Evolutionary conservation across 495 filamentous ascomycete genomes (phyloP).

Genomic region (Lasiosphaeria hispida): DNA sequence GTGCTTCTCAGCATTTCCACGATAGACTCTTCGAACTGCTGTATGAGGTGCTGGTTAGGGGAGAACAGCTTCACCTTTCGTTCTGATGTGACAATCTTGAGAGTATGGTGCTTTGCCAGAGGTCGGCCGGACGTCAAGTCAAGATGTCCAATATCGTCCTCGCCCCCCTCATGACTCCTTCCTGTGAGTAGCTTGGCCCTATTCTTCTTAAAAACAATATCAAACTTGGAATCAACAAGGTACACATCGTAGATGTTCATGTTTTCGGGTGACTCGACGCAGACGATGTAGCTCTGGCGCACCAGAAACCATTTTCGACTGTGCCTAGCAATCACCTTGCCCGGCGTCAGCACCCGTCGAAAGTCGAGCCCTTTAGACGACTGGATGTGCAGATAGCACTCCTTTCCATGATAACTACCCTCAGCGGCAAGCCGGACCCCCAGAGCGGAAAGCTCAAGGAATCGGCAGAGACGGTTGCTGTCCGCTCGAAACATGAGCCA

Average conservation of each 20-base stretch:
- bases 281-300: slow-evolving; percentile 95
- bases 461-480: slow-evolving; percentile 93
- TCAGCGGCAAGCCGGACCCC: slow-evolving; percentile 95
- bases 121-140: slow-evolving; percentile 56
- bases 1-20: slow-evolving; percentile 76
- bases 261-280: slow-evolving; percentile 94
- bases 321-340: slow-evolving; percentile 73
- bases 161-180: slow-evolving; percentile 47
- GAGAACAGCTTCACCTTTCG: slow-evolving; percentile 87
- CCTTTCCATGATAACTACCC: slow-evolving; percentile 95
- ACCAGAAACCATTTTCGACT: slow-evolving; percentile 96
- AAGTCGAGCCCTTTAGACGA: slow-evolving; percentile 90
- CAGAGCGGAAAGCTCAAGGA: slow-evolving; percentile 90
- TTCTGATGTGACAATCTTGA: slow-evolving; percentile 83
- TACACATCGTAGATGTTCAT: slow-evolving; percentile 99
- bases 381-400: slow-evolving; percentile 88
- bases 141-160: slow-evolving; percentile 34
- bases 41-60: slow-evolving; percentile 81
- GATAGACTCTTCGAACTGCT: slow-evolving; percentile 93
- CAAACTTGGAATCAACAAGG: slow-evolving; percentile 82
- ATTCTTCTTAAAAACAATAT: slow-evolving; percentile 69
- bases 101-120: slow-evolving; percentile 68
- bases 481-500: slow-evolving; percentile 95
- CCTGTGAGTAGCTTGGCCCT: slow-evolving; percentile 63
- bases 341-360: slow-evolving; percentile 72